Percentiles rank a stretch among this genome's conserved stretches.
Conservation (phyloP, 2,329 filamentous ascomycete genomes). For the Aspergillus sp. region DNA sequence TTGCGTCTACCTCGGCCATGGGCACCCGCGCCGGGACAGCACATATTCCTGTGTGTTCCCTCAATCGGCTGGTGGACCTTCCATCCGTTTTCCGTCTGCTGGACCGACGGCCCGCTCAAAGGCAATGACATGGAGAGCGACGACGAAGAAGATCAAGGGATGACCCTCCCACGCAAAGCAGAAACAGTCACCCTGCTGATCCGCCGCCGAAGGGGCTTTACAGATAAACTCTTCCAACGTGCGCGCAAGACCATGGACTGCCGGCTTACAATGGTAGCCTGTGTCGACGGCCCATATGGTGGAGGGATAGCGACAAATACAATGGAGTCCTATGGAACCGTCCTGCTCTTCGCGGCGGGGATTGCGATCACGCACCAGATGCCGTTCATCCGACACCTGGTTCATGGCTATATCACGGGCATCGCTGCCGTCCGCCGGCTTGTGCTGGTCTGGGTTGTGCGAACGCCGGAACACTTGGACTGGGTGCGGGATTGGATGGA, state of each 20-base stretch:
- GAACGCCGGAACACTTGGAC: conserved; percentile 83
- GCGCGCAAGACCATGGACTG: conserved; percentile 59
- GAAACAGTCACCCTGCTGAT: conserved; percentile 77
- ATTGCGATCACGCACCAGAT: conserved; percentile 96
- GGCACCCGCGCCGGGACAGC: conserved; percentile 69
- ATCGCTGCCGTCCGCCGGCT: conserved; percentile 80
- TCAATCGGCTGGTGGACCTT: conserved; percentile 70
- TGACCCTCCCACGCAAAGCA: no score
- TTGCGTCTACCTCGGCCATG: conserved; percentile 63
- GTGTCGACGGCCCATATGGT: conserved; percentile 88
- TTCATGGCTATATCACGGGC: conserved; percentile 69
- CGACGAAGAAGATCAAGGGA: conserved; percentile 38
- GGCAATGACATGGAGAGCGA: conserved; percentile 56
- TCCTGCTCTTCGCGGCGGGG: conserved; percentile 86
- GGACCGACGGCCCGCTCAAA: conserved; percentile 46
- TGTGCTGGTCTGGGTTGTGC: conserved; percentile 89
- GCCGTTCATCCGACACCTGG: conserved; percentile 78
- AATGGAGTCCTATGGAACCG: conserved; percentile 89
- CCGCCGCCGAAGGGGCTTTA: conserved; percentile 85
- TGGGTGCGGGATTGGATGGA: conserved; percentile 91
- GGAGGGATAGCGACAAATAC: conserved; percentile 66
- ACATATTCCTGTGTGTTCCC: conserved; percentile 74
- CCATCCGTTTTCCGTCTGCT: conserved; percentile 79
- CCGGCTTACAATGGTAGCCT: conserved; percentile 68
- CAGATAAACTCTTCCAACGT: conserved; percentile 75